A percentile compares a stretch with the other conserved stretches of the same genome.
Conservation (phyloP, 106 monocot genomes). For the Phalaenopsis aphrodite region DNA sequence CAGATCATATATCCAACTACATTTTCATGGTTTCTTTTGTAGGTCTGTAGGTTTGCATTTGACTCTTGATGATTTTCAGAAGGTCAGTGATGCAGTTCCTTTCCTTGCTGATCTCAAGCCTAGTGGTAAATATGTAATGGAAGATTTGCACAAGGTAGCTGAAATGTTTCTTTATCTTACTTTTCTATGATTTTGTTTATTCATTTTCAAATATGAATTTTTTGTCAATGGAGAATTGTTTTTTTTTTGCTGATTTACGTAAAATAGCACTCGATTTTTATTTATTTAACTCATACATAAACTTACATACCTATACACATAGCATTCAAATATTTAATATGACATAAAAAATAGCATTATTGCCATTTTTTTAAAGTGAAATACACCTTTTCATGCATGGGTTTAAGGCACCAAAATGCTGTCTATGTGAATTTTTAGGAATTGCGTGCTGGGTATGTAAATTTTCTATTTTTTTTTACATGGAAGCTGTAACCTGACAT, state of each 20-base stretch:
- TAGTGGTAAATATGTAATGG: constrained; percentile 99
- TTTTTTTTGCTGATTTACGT: too few species aligned
- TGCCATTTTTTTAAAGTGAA: too few species aligned
- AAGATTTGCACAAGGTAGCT: constrained; percentile 86
- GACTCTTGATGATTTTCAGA: constrained; percentile 97
- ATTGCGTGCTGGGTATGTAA: too few species aligned
- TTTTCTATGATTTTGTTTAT: neutral
- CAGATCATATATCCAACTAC: neutral
- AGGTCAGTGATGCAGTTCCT: constrained; percentile 79
- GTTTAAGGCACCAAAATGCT: too few species aligned
- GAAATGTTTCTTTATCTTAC: neutral
- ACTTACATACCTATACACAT: too few species aligned
- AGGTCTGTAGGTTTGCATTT: constrained; percentile 89
- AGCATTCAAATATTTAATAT: too few species aligned
- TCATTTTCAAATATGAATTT: neutral
- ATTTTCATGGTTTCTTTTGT: constrained; percentile 12
- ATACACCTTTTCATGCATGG: too few species aligned
- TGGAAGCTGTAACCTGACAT: neutral
- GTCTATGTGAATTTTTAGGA: too few species aligned
- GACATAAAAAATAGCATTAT: too few species aligned
- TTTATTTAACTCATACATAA: too few species aligned
- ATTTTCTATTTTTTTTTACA: neutral
- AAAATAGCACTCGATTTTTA: too few species aligned
- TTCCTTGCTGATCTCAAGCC: constrained; percentile 99
- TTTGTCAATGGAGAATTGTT: neutral